Evolutionary conservation across 768 basidiomycete genomes (phyloP).

Genomic region (Kondoa subrosea): DNA sequence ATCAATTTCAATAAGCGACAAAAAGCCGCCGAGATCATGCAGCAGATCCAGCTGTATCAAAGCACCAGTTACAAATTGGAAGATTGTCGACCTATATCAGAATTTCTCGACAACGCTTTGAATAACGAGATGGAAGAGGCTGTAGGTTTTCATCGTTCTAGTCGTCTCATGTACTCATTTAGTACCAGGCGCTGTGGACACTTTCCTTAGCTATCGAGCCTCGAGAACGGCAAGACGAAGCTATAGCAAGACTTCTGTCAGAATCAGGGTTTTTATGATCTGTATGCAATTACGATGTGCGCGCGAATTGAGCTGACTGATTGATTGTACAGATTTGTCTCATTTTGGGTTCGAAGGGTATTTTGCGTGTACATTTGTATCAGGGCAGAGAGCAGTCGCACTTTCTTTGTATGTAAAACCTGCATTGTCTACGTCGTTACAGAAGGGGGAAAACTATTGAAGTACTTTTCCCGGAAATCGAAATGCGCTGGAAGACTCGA

Average conservation of each 20-base stretch:
- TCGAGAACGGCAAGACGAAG: slow-evolving; percentile 13
- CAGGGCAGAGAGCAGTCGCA: background rate
- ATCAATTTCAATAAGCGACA: slow-evolving; percentile 94
- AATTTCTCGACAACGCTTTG: slow-evolving; percentile 31
- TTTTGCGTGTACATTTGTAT: no score
- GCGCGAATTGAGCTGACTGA: no score
- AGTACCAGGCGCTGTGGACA: background rate
- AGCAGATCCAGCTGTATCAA: slow-evolving; percentile 93
- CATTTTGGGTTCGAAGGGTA: no score
- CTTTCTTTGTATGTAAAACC: background rate
- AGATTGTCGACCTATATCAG: slow-evolving; percentile 47
- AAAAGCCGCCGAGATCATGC: slow-evolving; percentile 88
- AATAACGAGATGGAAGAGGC: background rate
- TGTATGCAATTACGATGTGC: no score
- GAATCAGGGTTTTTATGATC: slow-evolving; percentile 19
- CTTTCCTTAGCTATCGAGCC: background rate
- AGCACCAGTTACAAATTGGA: slow-evolving; percentile 72
- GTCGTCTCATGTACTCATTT: slow-evolving; percentile 42
- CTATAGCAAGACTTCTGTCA: slow-evolving; percentile 20
- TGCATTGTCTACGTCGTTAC: no score
- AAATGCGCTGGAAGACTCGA: slow-evolving; percentile 58
- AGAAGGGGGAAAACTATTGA: slow-evolving; percentile 34
- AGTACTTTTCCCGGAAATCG: slow-evolving; percentile 76
- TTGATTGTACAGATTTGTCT: no score
- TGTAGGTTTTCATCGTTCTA: slow-evolving; percentile 27